Evolutionary conservation across 1,284 basidiomycete species (phyloP).

Genomic region (Irpex sp.): DNA sequence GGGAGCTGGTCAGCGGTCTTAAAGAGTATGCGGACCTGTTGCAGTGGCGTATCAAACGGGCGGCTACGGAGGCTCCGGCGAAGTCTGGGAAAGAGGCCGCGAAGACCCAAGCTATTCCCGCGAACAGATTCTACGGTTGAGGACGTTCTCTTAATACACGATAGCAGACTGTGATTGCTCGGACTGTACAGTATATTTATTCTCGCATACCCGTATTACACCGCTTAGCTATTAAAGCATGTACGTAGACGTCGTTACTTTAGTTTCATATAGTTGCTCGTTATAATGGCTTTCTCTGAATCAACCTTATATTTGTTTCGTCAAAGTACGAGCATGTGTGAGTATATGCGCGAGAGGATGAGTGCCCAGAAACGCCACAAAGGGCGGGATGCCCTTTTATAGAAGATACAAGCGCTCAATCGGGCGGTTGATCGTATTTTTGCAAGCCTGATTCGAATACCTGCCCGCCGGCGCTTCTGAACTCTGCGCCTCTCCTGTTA

Average conservation of each 20-base stretch:
- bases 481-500: too few relatives aligned
- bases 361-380: neutral
- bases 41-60: conserved; percentile 32
- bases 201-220: neutral
- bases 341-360: neutral
- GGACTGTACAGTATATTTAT: neutral
- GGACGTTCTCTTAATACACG: neutral
- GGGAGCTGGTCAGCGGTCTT: conserved; percentile 25
- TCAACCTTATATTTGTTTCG: neutral
- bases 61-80: conserved; percentile 4
- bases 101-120: conserved; percentile 20
- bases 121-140: conserved; percentile 19
- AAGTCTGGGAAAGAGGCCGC: conserved; percentile 8
- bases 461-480: too few relatives aligned
- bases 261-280: neutral
- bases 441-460: neutral
- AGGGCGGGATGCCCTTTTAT: neutral
- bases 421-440: neutral
- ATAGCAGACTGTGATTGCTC: neutral
- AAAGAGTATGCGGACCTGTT: conserved; percentile 31
- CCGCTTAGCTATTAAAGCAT: neutral
- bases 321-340: too few relatives aligned
- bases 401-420: neutral
- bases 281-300: neutral
- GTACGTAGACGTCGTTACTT: neutral